phyloP scores from a whole-genome alignment of 495 filamentous ascomycete genomes.

The Annulohypoxylon moriforme region DNA sequence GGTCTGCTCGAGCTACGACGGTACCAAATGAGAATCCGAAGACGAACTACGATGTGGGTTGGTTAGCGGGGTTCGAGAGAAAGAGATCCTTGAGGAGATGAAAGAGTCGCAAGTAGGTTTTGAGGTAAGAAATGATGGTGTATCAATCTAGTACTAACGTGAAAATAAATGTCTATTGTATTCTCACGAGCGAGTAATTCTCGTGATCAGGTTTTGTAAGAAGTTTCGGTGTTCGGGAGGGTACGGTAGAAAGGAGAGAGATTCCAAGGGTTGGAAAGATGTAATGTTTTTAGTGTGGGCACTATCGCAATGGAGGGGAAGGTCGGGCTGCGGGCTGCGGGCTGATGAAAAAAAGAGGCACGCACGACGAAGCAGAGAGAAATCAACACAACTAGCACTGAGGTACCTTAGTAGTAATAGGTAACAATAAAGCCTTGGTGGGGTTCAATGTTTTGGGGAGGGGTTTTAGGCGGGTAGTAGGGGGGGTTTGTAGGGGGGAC shows the following conservation, averaged over 20 bases:
- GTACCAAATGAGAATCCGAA: slow-evolving; percentile 44
- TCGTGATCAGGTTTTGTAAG: slow-evolving; percentile 16
- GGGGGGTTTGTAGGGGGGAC: slow-evolving; percentile 4
- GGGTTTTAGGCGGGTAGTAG: neutral
- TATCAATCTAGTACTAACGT: slow-evolving; percentile 39
- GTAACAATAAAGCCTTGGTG: slow-evolving; percentile 42
- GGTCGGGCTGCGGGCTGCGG: slow-evolving; percentile 37
- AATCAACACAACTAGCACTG: slow-evolving; percentile 37
- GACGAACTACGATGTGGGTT: slow-evolving; percentile 41
- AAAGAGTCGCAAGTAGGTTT: slow-evolving; percentile 4
- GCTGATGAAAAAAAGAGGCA: slow-evolving; percentile 37
- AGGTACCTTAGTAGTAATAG: no score
- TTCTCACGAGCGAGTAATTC: slow-evolving; percentile 20
- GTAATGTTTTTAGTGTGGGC: slow-evolving; percentile 50
- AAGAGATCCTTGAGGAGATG: slow-evolving; percentile 6
- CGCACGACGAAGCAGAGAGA: slow-evolving; percentile 37
- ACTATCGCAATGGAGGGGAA: slow-evolving; percentile 53
- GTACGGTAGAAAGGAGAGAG: slow-evolving; percentile 32
- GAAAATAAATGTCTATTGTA: slow-evolving; percentile 9
- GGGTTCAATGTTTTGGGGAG: slow-evolving; percentile 36
- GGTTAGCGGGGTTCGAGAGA: slow-evolving; percentile 41
- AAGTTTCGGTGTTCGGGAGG: slow-evolving; percentile 30
- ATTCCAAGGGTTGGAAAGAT: slow-evolving; percentile 36
- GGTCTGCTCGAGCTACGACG: slow-evolving; percentile 39
- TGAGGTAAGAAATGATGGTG: slow-evolving; percentile 2